Evolutionary conservation across 2,329 filamentous ascomycete genomes (phyloP).

Genomic region (Neoarthrinium moseri): DNA sequence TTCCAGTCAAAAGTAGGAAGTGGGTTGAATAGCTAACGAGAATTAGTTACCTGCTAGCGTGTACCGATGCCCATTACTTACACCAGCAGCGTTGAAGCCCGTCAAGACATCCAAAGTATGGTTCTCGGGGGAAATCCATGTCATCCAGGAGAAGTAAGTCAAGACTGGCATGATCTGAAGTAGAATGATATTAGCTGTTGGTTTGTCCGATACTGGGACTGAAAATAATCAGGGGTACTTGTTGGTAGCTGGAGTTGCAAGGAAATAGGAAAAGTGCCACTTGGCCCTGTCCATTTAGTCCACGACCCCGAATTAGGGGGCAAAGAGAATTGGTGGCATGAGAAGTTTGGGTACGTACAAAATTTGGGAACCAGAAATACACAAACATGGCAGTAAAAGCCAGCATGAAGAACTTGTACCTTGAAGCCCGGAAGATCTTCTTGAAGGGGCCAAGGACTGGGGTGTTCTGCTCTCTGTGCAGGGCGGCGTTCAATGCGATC

Average conservation of each 20-base stretch:
- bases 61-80: too few species aligned
- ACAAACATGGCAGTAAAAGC: constrained; percentile 42
- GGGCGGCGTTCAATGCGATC: constrained; percentile 41
- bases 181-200: too few species aligned
- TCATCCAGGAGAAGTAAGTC: constrained; percentile 46
- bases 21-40: constrained; percentile 7
- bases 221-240: too few species aligned
- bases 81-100: constrained; percentile 16
- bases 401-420: constrained; percentile 42
- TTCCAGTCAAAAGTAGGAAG: constrained; percentile 13
- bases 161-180: constrained; percentile 43
- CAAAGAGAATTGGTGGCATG: too few species aligned
- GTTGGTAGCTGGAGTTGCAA: too few species aligned
- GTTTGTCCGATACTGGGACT: too few species aligned
- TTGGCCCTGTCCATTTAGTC: too few species aligned
- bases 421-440: constrained; percentile 35
- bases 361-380: constrained; percentile 48
- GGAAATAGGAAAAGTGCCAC: too few species aligned
- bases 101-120: constrained; percentile 8
- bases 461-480: constrained; percentile 40
- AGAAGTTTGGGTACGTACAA: too few species aligned
- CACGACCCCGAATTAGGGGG: too few species aligned
- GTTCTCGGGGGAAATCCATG: constrained; percentile 42
- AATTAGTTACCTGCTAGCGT: too few species aligned
- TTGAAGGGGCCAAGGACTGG: constrained; percentile 35